Base-by-base conservation (phyloP, 495 filamentous ascomycete genomes). In the Haplographium delicatum region DNA sequence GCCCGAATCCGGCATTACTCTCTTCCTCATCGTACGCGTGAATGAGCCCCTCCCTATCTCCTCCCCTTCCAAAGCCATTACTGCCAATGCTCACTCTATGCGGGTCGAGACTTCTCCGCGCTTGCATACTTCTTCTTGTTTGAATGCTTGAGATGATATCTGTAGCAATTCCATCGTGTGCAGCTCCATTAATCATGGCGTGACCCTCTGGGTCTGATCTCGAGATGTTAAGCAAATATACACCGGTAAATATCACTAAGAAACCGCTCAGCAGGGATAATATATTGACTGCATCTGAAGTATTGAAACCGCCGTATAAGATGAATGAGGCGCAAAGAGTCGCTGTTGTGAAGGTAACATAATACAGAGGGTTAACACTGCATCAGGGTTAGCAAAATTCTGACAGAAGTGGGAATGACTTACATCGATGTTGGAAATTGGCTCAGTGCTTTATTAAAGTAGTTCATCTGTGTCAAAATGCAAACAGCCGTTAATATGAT, bases 391-490 rank as follows among this genome's bases (percentile, higher is more conserved):
- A 44, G 16, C 39, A 23, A 47, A 25, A 10, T 44, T 39, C 5
- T 3, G n/a, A n/a, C 33, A 19, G 26, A 11, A 30, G 5, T 41
- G 9, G n/a, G 8, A 9, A 5, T 26, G 11, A 70, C 84, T 68
- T 80, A 96, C 91, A 98, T 89, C 47, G 89, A 91, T 22, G 94
- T 96, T 13, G 89, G 89, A 70, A 96, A 98, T 62, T 95, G 89
- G 68, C 88, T 95, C 56, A 98, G 74, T 24, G 93, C 93, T 68
- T 98, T 98, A 74, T 98, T 98, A 68, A 98, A 95, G 68, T 97
- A 98, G 69, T 97, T 97, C 94, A 98, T 95, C 71, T 98, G 93
- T 16, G 89, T 96, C 43, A 97, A 67, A 65, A 97, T 97, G 71
- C 93, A 97, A 53, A 95, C 88, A 2, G 72, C 78, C 0, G 88